Evolutionary conservation across 2,329 filamentous ascomycete genomes (phyloP).

Genomic region (Aciculosporium take): DNA sequence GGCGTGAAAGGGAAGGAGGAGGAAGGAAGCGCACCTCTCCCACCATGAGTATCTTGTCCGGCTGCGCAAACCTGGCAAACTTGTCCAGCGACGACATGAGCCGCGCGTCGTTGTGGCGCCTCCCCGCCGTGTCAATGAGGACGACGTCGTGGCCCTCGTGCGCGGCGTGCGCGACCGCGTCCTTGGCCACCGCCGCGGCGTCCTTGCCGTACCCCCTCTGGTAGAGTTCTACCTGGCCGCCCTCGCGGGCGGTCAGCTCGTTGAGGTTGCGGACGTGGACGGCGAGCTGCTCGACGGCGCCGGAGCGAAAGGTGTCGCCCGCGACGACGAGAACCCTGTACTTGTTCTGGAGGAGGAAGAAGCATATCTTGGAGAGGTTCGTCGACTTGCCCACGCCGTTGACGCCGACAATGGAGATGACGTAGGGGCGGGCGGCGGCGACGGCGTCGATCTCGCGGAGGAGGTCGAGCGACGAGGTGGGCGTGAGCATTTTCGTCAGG

Average conservation of each 20-base stretch:
- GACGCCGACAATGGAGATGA: conserved; percentile 95
- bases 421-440: conserved; percentile 71
- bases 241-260: conserved; percentile 74
- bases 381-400: conserved; percentile 98
- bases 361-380: conserved; percentile 94
- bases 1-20: not conserved
- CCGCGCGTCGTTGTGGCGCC: conserved; percentile 86
- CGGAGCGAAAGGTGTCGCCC: conserved; percentile 92
- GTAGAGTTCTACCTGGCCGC: conserved; percentile 76
- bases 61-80: conserved; percentile 88
- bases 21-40: conserved; percentile 29
- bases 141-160: conserved; percentile 78
- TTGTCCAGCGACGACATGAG: conserved; percentile 96
- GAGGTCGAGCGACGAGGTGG: conserved; percentile 85
- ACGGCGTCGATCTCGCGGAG: conserved; percentile 83
- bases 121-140: conserved; percentile 88
- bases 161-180: conserved; percentile 71
- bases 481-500: conserved; percentile 87
- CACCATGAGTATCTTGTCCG: conserved; percentile 98
- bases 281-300: conserved; percentile 89
- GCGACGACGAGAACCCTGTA: conserved; percentile 90
- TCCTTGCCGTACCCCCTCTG: conserved; percentile 98
- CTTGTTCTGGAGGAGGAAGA: conserved; percentile 93
- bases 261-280: conserved; percentile 90
- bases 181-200: conserved; percentile 85